A percentile compares a stretch with the other conserved stretches of the same genome.
These are phyloP conservation scores for Pisolithus orientalis DNA, from an alignment of 768 basidiomycete genomes.

Conservation along the genomic window DNA sequence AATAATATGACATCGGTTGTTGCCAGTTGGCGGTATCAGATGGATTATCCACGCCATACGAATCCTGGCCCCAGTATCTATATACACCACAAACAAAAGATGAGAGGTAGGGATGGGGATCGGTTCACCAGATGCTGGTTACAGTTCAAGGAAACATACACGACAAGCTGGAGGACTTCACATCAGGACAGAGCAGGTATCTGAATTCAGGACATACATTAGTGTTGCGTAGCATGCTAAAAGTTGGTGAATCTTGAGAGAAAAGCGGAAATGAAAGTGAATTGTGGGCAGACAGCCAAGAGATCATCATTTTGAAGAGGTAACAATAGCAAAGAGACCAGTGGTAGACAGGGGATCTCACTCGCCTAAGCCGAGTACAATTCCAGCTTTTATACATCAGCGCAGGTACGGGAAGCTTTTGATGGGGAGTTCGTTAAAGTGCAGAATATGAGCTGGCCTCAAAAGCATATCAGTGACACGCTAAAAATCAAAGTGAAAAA, in stretches of 20 bases:
- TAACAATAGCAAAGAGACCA: no score
- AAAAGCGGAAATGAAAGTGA: neutral
- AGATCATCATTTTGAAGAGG: no score
- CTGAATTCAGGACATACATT: neutral
- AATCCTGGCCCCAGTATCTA: conserved; percentile 35
- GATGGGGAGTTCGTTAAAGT: no score
- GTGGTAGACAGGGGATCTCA: no score
- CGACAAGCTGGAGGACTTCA: neutral
- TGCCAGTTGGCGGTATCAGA: conserved; percentile 26
- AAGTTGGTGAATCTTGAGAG: neutral
- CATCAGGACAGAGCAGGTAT: neutral
- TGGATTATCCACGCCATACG: conserved; percentile 28
- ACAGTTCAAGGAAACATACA: neutral
- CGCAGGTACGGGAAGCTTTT: no score
- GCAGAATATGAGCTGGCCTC: no score
- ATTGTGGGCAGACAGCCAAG: no score
- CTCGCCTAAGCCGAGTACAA: no score
- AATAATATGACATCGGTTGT: conserved; percentile 28
- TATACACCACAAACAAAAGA: neutral
- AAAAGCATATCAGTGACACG: no score
- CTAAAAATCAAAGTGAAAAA: no score
- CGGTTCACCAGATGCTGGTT: neutral
- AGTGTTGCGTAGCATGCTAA: neutral
- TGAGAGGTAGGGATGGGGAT: no score
- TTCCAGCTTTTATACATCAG: no score